These are phyloP conservation scores for Sphagnum contortum DNA, from an alignment of 225 moss, liverwort and hornwort species.

Conservation along the genomic window DNA sequence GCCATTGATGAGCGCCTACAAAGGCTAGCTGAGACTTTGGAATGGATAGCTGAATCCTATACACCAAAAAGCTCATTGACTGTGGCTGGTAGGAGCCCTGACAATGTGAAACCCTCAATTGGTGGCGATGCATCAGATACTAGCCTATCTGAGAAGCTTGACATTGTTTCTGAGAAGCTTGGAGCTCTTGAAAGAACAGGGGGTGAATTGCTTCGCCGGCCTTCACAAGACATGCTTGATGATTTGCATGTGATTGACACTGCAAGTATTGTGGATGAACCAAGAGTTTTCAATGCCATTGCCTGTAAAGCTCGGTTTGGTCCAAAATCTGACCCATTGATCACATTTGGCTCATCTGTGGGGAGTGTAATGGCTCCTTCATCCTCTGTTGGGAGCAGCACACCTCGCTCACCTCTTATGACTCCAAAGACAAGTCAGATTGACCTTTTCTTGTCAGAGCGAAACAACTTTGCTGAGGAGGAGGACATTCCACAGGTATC, in stretches of 20 bases:
- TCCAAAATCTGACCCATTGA: conserved; percentile 49
- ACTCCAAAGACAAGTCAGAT: conserved; percentile 74
- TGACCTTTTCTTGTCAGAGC: conserved; percentile 67
- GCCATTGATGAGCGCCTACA: conserved; percentile 79
- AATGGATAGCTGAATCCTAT: conserved; percentile 69
- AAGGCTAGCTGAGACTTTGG: conserved; percentile 73
- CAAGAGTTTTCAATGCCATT: conserved; percentile 33
- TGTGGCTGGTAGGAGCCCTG: conserved; percentile 59
- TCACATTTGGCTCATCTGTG: conserved; percentile 51
- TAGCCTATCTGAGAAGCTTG: conserved; percentile 32
- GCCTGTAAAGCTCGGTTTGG: conserved; percentile 86
- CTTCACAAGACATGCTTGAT: conserved; percentile 95
- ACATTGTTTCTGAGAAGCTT: conserved; percentile 41
- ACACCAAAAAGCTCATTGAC: conserved; percentile 52
- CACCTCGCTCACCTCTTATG: conserved; percentile 74
- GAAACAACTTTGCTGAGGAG: conserved; percentile 52
- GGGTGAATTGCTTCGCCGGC: conserved; percentile 60
- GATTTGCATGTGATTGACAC: conserved; percentile 94
- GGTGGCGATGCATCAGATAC: conserved; percentile 20
- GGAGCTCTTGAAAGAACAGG: conserved; percentile 38
- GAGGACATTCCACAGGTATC: conserved; percentile 83
- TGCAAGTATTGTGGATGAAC: conserved; percentile 82
- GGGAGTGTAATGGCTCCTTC: conserved; percentile 46
- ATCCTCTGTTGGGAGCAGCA: conserved; percentile 77
- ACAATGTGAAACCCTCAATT: conserved; percentile 42